A percentile compares a stretch with the other conserved stretches of the same genome.
Conservation (phyloP, 192 early-diverging fungal species). For the Dispira parvispora region DNA sequence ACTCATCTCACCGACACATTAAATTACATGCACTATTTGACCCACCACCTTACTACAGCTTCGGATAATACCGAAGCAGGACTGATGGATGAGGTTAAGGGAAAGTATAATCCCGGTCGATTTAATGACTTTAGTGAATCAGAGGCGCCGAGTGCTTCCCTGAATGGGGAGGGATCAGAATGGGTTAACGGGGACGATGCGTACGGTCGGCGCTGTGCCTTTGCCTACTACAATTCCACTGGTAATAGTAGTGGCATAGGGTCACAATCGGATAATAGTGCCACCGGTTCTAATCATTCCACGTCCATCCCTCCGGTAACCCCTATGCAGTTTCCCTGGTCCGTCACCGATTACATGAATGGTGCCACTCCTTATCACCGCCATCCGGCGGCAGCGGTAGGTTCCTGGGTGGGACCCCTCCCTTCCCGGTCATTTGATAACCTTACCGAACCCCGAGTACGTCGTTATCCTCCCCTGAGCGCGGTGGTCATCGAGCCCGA, state of each 20-base stretch:
- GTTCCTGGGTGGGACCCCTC: not conserved
- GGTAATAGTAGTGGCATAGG: not conserved
- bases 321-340: slow-evolving; percentile 6
- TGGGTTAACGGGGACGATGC: not conserved
- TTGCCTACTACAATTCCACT: not conserved
- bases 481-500: slow-evolving; percentile 9
- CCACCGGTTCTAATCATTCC: not conserved
- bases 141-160: not conserved
- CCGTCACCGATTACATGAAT: slow-evolving; percentile 7
- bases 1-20: too few relatives aligned
- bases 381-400: not conserved
- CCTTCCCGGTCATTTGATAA: not conserved
- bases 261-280: not conserved
- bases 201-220: not conserved
- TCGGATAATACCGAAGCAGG: too few relatives aligned
- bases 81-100: too few relatives aligned
- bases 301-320: not conserved
- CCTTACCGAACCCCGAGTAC: not conserved
- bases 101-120: too few relatives aligned
- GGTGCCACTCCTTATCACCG: slow-evolving; percentile 5
- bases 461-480: not conserved
- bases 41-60: too few relatives aligned
- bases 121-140: not conserved
- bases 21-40: too few relatives aligned
- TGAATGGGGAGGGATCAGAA: not conserved